Evolutionary conservation across 176 grass and related monocot genomes (phyloP).

Genomic region (barley (Hordeum vulgare)): DNA sequence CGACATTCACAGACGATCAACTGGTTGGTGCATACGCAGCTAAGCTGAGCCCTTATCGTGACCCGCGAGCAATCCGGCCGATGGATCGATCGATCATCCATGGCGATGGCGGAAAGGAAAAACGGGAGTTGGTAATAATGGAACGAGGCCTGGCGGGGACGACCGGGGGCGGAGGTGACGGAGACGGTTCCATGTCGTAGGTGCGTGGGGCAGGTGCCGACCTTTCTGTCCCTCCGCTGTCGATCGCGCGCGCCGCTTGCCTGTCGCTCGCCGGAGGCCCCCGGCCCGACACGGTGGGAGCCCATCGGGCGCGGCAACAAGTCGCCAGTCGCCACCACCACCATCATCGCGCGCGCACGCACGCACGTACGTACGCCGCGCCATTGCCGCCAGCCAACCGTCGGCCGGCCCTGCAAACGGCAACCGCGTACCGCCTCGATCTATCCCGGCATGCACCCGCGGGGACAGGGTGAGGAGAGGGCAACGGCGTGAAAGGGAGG

Average conservation of each 20-base stretch:
- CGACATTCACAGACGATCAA: neutral
- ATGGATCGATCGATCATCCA: neutral
- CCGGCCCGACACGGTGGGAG: slow-evolving; percentile 24
- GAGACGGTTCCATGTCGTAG: neutral
- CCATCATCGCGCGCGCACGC: neutral
- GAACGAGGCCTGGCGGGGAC: neutral
- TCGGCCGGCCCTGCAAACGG: neutral
- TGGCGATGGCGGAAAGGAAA: neutral
- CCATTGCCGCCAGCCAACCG: neutral
- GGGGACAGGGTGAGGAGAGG: neutral
- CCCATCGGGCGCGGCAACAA: neutral
- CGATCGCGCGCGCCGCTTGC: slow-evolving; percentile 1
- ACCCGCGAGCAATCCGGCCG: neutral
- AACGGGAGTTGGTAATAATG: neutral
- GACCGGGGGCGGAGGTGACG: neutral
- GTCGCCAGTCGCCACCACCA: neutral
- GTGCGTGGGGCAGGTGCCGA: slow-evolving; percentile 2
- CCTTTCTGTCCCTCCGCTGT: slow-evolving; percentile 34
- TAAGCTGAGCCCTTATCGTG: neutral
- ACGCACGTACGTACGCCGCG: neutral
- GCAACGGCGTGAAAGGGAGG: neutral
- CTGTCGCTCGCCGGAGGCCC: slow-evolving; percentile 15
- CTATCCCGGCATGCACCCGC: neutral
- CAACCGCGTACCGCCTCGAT: neutral
- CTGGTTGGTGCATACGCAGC: neutral